Evolutionary conservation across 805 yeast species (phyloP), one percentile per base, ranked within the genome.

Genomic region (Metschnikowia noctiluminum): DNA sequence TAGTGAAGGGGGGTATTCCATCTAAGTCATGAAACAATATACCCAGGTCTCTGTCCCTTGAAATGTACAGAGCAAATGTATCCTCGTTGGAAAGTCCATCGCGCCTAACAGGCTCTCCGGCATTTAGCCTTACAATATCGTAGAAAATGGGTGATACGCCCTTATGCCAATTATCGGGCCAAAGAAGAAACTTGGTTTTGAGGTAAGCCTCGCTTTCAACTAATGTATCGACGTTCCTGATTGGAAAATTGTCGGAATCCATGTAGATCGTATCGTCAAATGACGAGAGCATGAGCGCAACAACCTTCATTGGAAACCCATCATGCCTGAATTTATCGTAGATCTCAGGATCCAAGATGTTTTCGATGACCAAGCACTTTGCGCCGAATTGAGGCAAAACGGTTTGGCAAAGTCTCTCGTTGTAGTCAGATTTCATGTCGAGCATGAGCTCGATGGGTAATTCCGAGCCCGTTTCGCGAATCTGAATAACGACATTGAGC

Each of bases 331-430:
- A 54, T 44, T 57, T 55, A 8, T 26, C 35, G 35, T 48, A 55
- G 10, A 81, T 76, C 7, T 71, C 71, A 15, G 71, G 62, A 5
- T 92, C 91, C 50, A 85, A 72, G 14, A 67, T 64, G 3, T 65
- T 64, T 13, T 70, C 66, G 49, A 76, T 61, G 13, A 83, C 77
- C 13, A 86, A 78, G 73, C 96, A 89, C 54, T 74, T 75, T 4
- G 85, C 92, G 51, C 82, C 78, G 48, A 84, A 65, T 16, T 62
- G 57, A 0, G 92, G 90, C 56, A 88, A 71, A 2, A 85, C 71
- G 8, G 69, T 67, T 21, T 79, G 81, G 66, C 96, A 89, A 21
- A 62, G 59, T 30, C 74, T 76, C 10, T 48, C 45, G 39, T 69
- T 66, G 53, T 73, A 75, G 37, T 76, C 78, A 0, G 57, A 60